Conservation (phyloP, 176 grass and related monocot species). For the Raddia guianensis region DNA sequence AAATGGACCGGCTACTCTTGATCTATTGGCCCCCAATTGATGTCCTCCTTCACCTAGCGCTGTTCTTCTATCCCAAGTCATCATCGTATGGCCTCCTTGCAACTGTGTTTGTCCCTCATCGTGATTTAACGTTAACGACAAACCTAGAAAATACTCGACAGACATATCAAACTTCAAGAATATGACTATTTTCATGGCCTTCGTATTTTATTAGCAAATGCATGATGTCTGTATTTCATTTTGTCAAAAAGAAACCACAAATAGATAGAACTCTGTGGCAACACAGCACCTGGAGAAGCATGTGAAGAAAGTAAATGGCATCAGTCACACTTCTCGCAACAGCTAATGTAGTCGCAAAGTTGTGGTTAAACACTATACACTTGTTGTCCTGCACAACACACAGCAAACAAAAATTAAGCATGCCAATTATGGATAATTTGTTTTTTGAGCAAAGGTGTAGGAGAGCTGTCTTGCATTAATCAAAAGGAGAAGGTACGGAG, state of each 20-base stretch:
- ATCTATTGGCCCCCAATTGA: no score
- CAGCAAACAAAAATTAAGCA: background rate
- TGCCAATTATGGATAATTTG: background rate
- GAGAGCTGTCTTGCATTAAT: no score
- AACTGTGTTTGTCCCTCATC: no score
- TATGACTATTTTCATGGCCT: background rate
- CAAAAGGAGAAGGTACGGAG: no score
- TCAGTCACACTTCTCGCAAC: slow-evolving; percentile 72
- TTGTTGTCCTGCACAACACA: slow-evolving; percentile 54
- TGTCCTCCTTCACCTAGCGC: no score
- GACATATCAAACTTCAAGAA: background rate
- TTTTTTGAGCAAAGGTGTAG: no score
- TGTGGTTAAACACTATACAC: slow-evolving; percentile 71
- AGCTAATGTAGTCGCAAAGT: slow-evolving; percentile 54
- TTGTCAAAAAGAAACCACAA: background rate
- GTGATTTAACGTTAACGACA: background rate
- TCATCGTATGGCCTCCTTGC: no score
- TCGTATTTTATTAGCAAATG: slow-evolving; percentile 19
- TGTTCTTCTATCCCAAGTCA: no score
- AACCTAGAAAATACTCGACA: background rate
- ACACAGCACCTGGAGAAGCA: slow-evolving; percentile 76
- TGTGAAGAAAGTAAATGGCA: slow-evolving; percentile 73
- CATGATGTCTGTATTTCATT: slow-evolving; percentile 9
- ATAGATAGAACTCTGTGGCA: slow-evolving; percentile 1
- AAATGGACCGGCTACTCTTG: no score